Base-by-base conservation (phyloP, 768 basidiomycete genomes). In the Tulasnella sp. region DNA sequence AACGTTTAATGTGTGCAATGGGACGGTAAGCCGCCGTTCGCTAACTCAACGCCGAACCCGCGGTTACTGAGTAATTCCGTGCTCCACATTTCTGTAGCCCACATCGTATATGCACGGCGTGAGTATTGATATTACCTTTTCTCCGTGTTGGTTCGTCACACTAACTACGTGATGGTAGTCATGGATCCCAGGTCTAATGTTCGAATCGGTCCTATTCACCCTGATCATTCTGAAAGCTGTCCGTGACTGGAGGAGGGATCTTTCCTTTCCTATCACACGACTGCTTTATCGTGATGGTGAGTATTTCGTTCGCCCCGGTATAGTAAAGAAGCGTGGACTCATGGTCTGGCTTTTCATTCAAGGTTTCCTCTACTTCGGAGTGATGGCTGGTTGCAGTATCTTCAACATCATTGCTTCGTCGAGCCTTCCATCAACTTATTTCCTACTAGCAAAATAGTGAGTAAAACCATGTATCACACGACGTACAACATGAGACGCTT, bases 321-420 rank as follows among this genome's bases (percentile, higher is more conserved):
- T 1, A 19, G 7, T 9, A 22, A 58, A 1, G n/a, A 2, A 58
- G 15, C 22, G 54, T 12, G 1, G 8, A 25, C 22, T 58, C 25
- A 7, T 1, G 11, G 8, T n/a, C 25, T 25, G 25, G 25, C 54
- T 11, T 9, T 11, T 22, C 54, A n/a, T n/a, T n/a, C 1, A 12
- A 70, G 69, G 69, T 17, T 38, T 70, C 69, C 17, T 70, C 22
- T 70, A 70, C 40, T 70, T 70, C 69, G 69, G 36, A 42, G 69
- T 70, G 8, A 70, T 70, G 40, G 34, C 69, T 9, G 8, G n/a
- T 38, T 70, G 69, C 40, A 70, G 37, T 9, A 7, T 38, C 22
- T 70, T 70, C 69, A 70, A 70, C 40, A 70, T 70, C 69, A 70
- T 36, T 31, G 69, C 69, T n/a, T 70, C 37, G 2, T 37, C 69